Base-by-base conservation (phyloP, 352 stramenopile genomes). In the Thalassiosira livingstoniorum region DNA sequence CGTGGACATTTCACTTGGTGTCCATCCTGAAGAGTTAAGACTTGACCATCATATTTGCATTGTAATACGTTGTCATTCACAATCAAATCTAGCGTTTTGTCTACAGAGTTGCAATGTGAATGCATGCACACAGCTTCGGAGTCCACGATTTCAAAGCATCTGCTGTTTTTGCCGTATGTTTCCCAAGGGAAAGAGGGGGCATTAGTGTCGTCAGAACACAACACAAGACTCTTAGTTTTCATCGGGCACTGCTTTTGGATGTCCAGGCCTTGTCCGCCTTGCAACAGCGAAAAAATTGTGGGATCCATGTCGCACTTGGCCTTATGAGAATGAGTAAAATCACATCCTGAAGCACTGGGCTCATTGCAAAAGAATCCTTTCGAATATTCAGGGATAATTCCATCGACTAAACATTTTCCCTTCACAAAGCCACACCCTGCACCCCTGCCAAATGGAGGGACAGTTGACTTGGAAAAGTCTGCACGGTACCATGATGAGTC, bases 401-500 rank as follows among this genome's bases (percentile, higher is more conserved):
- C 71, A 43, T 76, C 47, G n/a, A 45, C 64, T 0, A 83, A n/a
- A 32, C 80, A 87, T 29, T 76, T 39, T 2, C 68, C 68, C 70
- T 80, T 35, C 1, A 87, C 68, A 34, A 87, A 87, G 15, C 75
- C 80, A 63, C 80, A 87, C 15, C 80, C 80, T 55, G 80, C 80
- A 23, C 75, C 76, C 29, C 75, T 55, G 7, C 80, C 75, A 73
- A 83, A 86, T 35, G 80, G 63, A 29, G 73, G 58, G 63, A 74
- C 47, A 27, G 69, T 85, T 61, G 83, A 55, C 32, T 62, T 76
- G 4, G 62, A 55, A 85, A 80, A 89, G 29, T 84, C 78, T 35
- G 78, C 78, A 42, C 65, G 61, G 55, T 89, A 89, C 83, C 83
- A 89, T 47, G 78, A 82, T 67, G 64, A 81, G 80, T 89, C 83